Evolutionary conservation across 495 filamentous ascomycete species (phyloP), one percentile per base, ranked within the genome.

Genomic region (Aspergillus diversus): DNA sequence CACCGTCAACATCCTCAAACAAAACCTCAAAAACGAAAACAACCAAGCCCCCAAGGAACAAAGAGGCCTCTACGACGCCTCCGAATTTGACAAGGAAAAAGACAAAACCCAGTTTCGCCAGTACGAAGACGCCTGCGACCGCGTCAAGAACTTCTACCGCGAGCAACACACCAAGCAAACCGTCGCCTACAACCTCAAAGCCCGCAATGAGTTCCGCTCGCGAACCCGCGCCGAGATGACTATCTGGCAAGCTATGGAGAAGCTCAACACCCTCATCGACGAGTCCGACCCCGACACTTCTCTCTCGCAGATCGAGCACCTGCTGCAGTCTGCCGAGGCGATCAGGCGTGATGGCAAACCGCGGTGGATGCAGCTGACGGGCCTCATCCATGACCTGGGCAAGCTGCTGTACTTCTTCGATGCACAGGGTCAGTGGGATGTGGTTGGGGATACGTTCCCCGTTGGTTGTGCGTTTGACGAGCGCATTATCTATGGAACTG

Each of bases 361-460:
- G 6, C 83, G 90, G 37, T 97, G 92, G 92, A 94, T 96, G 90
- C 92, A 96, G 73, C 77, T 96, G 21, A 90, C 87, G 0, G 92
- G 92, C 1, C 82, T 96, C n/a, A 89, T 97, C 65, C 92, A 97
- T 74, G 92, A 96, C 65, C 81, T 96, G 13, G 92, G 92, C 65
- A 97, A 96, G 76, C 83, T 96, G 15, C 84, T 96, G 35, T 94
- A 87, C 82, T 93, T 95, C 77, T 91, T 87, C 74, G 89, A 85
- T 55, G 90, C 89, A 9, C 75, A 88, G 60, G 92, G 92, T 51
- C 92, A 97, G 72, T 96, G 92, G 92, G 92, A 95, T 69, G 91
- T 96, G 13, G 92, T 97, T 11, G 92, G 92, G 15, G 92, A 97
- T 68, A 94, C 91, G 0, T 96, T 96, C 77, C 92, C 92, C 34